Evolutionary conservation across 2,329 filamentous ascomycete species (phyloP), one percentile per base, ranked within the genome.

Genomic region (Paracorniculantispora psalliotae): DNA sequence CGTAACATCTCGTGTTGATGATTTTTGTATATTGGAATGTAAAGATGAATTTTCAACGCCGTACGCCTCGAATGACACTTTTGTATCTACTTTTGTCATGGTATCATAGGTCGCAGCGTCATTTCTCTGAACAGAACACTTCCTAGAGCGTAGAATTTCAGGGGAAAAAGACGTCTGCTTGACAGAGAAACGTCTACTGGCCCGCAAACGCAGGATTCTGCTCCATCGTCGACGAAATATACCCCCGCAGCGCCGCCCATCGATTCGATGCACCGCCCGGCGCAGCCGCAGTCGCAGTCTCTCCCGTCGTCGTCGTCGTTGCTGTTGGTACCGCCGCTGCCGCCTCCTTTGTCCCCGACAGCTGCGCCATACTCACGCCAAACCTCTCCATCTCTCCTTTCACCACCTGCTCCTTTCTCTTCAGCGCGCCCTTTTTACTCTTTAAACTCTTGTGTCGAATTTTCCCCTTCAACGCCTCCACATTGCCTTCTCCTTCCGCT

Each of bases 201-300:
- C n/a, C 46, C 10, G 61, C 60, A 66, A 96, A 96, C 3, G 88
- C 90, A 15, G 88, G 85, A 66, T 93, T 93, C 73, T 91, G 89
- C 75, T 96, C 91, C 86, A 96, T 91, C 1, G 91, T 97, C 44
- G 87, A 82, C 1, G 90, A 88, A 54, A 97, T 96, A 69, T 93
- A 96, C 10, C 80, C 86, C 66, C 92, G 84, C 72, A 97, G 71
- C 17, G 91, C 91, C 30, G 89, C 89, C 89, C 91, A 97, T 58
- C 89, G 79, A 67, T 80, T 84, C 10, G 82, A 59, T 17, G 59
- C 57, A 10, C 63, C 44, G n/a, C n/a, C n/a, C n/a, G n/a, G n/a
- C 10, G 63, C 60, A 54, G 61, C 61, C 15, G 63, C 19, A 35
- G 8, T 28, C 23, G 21, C 35, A 10, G 15, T 35, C 19, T 49